These are phyloP conservation scores for Phalaenopsis equestris DNA, from an alignment of 106 monocot genomes.

Conservation along the genomic window DNA sequence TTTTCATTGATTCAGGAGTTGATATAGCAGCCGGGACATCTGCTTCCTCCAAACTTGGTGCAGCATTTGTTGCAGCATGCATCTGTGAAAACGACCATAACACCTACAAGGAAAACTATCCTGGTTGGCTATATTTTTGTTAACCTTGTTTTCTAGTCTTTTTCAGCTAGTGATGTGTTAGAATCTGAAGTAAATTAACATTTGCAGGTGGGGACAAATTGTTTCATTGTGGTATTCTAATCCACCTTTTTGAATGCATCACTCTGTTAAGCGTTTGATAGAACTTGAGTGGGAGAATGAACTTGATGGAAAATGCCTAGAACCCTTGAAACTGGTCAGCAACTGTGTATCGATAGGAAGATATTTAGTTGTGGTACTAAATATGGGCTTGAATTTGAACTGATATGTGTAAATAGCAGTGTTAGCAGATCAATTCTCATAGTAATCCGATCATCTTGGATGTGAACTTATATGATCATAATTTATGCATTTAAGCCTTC, in stretches of 20 bases:
- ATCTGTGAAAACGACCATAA: constrained; percentile 60
- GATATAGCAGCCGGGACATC: constrained; percentile 20
- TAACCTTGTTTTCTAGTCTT: background rate
- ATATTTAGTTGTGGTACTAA: constrained; percentile 61
- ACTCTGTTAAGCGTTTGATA: constrained; percentile 43
- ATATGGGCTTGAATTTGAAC: background rate
- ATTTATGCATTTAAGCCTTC: background rate
- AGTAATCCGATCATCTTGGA: background rate
- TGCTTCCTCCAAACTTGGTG: constrained; percentile 42
- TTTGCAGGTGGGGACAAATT: constrained; percentile 41
- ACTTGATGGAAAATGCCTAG: constrained; percentile 25
- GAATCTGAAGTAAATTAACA: background rate
- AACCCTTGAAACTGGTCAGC: constrained; percentile 45
- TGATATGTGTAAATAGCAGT: background rate
- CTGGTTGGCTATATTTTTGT: constrained; percentile 28
- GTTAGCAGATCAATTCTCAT: background rate
- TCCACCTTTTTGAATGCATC: constrained; percentile 97
- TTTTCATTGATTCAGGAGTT: constrained; percentile 32
- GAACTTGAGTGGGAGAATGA: constrained; percentile 92
- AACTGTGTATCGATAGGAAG: constrained; percentile 45
- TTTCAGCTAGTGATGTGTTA: background rate
- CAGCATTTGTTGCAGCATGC: constrained; percentile 70
- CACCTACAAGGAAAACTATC: constrained; percentile 24
- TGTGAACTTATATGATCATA: background rate
- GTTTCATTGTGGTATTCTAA: constrained; percentile 69